Evolutionary conservation across 768 basidiomycete species (phyloP), one percentile per base, ranked within the genome.

Genomic region (Termitomyces sp.): DNA sequence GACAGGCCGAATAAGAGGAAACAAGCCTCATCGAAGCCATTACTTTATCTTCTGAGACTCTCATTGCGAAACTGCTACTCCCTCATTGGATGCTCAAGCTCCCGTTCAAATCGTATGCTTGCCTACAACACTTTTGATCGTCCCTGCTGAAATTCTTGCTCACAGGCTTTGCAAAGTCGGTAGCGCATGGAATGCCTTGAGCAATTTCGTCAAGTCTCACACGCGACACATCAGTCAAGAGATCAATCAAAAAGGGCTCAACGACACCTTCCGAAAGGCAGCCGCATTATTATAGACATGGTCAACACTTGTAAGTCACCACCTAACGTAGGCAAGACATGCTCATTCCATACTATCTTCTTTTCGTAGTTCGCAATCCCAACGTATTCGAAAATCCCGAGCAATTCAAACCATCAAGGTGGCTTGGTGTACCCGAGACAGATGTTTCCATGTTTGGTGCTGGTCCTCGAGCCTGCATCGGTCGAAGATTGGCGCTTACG

Each of bases 331-430:
- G 54, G 30, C 8, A 47, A 26, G 18, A 26, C 10, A 26, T 26
- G 26, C 26, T 26, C 26, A 26, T 26, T 26, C 26, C 45, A 2
- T 2, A 47, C 26, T 33, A 44, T 14, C 14, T 35, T 2, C 28
- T 46, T 57, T 10, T 36, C 69, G 35, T 22, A 63, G 72, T 70
- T 45, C 66, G 69, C 53, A 73, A 74, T 56, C 69, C 70, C 4
- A 53, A 65, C 7, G 57, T 68, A 42, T 75, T 70, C 40, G 56
- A 60, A 0, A 61, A 73, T 3, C 74, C 74, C 1, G 62, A 66
- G 12, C 54, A 59, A 46, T 74, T 62, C 61, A 62, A 60, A 28
- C 74, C 74, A 13, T 71, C 67, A 8, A 60, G 74, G 49, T 75
- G 74, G 74, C 63, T 68, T 54, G 70, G 67, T 10, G 52, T 64